Conservation (phyloP, 495 filamentous ascomycete genomes). For the Lindgomyces ingoldianus region DNA sequence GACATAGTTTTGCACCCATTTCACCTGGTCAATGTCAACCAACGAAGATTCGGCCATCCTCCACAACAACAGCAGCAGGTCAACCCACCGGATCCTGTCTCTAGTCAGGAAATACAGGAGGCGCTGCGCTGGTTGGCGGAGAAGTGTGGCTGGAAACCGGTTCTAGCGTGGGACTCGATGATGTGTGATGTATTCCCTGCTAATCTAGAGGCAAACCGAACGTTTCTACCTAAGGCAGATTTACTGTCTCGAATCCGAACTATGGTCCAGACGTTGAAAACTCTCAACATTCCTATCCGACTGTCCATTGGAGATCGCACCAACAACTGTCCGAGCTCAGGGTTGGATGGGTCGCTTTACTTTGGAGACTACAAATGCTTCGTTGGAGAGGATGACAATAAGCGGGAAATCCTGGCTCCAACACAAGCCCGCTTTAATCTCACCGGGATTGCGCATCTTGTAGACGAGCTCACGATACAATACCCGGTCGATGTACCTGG, state of each 20-base stretch:
- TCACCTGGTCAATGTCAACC: slow-evolving; percentile 29
- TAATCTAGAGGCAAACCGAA: slow-evolving; percentile 25
- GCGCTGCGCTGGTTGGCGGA: slow-evolving; percentile 25
- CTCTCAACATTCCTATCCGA: slow-evolving; percentile 28
- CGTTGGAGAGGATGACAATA: slow-evolving; percentile 19
- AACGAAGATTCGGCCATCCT: background rate
- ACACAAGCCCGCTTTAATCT: slow-evolving; percentile 34
- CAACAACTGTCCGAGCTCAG: slow-evolving; percentile 17
- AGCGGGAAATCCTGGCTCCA: slow-evolving; percentile 18
- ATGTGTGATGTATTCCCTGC: slow-evolving; percentile 35
- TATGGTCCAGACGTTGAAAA: slow-evolving; percentile 18
- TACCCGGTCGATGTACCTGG: slow-evolving; percentile 32
- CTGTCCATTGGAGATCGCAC: slow-evolving; percentile 27
- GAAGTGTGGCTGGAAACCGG: slow-evolving; percentile 28
- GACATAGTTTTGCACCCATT: slow-evolving; percentile 31
- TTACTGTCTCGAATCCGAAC: slow-evolving; percentile 19
- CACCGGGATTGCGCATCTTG: slow-evolving; percentile 28
- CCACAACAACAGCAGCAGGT: slow-evolving; percentile 8
- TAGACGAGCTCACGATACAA: slow-evolving; percentile 36
- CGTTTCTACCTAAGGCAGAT: slow-evolving; percentile 24
- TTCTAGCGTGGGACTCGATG: slow-evolving; percentile 30
- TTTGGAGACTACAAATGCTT: slow-evolving; percentile 30
- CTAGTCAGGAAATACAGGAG: slow-evolving; percentile 20
- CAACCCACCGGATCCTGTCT: slow-evolving; percentile 7
- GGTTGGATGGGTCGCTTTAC: slow-evolving; percentile 29